phyloP scores from a whole-genome alignment of 352 stramenopile genomes.

The Elongisporangium senticosum region DNA sequence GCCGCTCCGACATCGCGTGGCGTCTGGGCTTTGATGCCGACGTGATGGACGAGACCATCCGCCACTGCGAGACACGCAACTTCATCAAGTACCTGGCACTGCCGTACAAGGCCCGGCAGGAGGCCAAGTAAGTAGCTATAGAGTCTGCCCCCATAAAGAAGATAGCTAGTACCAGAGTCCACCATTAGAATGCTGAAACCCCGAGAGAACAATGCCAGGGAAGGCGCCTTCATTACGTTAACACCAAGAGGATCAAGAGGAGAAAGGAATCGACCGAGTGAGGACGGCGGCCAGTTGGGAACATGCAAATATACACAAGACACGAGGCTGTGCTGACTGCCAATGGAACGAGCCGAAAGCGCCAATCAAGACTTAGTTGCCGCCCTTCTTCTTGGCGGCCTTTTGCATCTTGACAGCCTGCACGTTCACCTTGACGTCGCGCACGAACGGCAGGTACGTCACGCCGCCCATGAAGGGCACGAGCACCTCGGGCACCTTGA shows the following conservation, averaged over 20 bases:
- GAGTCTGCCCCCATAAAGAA: neutral
- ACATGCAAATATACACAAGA: neutral
- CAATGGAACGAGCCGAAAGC: neutral
- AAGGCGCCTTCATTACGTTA: neutral
- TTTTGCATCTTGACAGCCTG: slow-evolving; percentile 95
- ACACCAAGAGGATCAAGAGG: neutral
- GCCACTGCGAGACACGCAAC: slow-evolving; percentile 76
- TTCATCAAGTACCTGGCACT: slow-evolving; percentile 82
- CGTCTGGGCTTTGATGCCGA: slow-evolving; percentile 68
- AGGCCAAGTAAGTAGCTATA: slow-evolving; percentile 19
- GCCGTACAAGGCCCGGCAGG: slow-evolving; percentile 52
- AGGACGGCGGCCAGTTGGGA: neutral
- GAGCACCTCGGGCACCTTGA: slow-evolving; percentile 96
- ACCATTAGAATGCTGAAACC: neutral
- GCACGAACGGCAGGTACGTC: slow-evolving; percentile 98
- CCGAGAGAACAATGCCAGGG: neutral
- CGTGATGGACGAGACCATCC: slow-evolving; percentile 76
- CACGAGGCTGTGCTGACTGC: neutral
- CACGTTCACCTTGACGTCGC: slow-evolving; percentile 88
- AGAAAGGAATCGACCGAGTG: slow-evolving; percentile 2
- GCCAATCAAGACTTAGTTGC: slow-evolving; percentile 32
- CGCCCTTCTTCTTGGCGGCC: slow-evolving; percentile 89
- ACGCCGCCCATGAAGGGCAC: slow-evolving; percentile 98
- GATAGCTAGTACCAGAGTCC: neutral
- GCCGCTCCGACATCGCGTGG: slow-evolving; percentile 76